A percentile compares a stretch with the other conserved stretches of the same genome.
phyloP scores from a whole-genome alignment of 768 basidiomycete genomes.

The Grammothele lineata region DNA sequence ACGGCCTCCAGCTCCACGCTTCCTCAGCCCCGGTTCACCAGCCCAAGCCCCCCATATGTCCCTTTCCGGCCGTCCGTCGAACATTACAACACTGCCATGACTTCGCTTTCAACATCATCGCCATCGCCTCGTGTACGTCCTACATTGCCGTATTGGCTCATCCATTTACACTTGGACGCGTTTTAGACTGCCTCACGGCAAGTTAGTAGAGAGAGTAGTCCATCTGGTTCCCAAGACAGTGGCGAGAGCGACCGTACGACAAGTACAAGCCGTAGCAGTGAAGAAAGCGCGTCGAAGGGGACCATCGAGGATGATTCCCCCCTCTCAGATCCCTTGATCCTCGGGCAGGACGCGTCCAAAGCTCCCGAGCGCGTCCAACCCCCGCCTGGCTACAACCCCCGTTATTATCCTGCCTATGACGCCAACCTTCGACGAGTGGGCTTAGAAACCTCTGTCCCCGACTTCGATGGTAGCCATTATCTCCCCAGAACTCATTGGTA shows the following conservation, averaged over 20 bases:
- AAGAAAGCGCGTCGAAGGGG: slow-evolving; percentile 14
- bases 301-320: slow-evolving; percentile 3
- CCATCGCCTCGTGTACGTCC: not conserved
- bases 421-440: slow-evolving; percentile 14
- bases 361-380: slow-evolving; percentile 3
- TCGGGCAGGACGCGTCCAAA: not conserved
- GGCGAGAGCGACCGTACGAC: too few species aligned
- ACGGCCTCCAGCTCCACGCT: too few species aligned
- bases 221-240: too few species aligned
- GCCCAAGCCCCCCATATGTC: not conserved
- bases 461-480: slow-evolving; percentile 11
- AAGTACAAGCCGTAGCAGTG: slow-evolving; percentile 8
- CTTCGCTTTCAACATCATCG: not conserved
- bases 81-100: not conserved
- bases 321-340: not conserved
- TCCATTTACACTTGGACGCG: slow-evolving; percentile 6
- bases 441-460: slow-evolving; percentile 15
- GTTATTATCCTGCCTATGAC: slow-evolving; percentile 19
- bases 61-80: not conserved
- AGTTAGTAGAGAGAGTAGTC: too few species aligned
- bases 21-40: not conserved
- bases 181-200: slow-evolving; percentile 6
- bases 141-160: slow-evolving; percentile 16
- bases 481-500: slow-evolving; percentile 17
- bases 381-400: slow-evolving; percentile 8